Percentiles rank a stretch among this genome's conserved stretches.
Evolutionary conservation across 2,329 filamentous ascomycete species (phyloP).

Genomic region (Biscogniauxia mediterranea): DNA sequence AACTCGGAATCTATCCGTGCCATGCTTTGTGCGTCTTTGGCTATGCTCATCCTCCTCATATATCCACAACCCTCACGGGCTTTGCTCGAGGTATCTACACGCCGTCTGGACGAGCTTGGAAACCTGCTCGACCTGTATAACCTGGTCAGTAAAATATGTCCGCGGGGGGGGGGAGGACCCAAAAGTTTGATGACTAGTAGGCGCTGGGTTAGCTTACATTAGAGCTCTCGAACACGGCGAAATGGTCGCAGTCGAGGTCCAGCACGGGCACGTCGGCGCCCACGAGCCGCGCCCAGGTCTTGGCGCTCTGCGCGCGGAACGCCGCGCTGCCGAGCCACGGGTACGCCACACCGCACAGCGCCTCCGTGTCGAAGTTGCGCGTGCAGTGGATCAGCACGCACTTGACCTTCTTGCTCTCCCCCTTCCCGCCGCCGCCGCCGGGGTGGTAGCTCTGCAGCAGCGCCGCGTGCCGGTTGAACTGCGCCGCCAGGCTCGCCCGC

Average conservation of each 20-base stretch:
- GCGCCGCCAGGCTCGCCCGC: slow-evolving; percentile 1
- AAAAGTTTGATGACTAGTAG: no score
- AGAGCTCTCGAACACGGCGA: slow-evolving; percentile 25
- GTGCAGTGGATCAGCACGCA: slow-evolving; percentile 23
- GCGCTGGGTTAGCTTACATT: slow-evolving; percentile 10
- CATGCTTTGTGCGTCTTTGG: neutral
- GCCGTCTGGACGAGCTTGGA: slow-evolving; percentile 2
- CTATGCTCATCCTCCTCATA: neutral
- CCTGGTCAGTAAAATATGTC: neutral
- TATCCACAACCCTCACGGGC: neutral
- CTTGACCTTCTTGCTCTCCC: slow-evolving; percentile 3
- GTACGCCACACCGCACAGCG: slow-evolving; percentile 21
- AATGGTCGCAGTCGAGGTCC: slow-evolving; percentile 31
- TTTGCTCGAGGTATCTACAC: neutral
- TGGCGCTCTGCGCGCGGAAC: slow-evolving; percentile 6
- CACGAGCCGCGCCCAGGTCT: slow-evolving; percentile 25
- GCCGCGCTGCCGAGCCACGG: slow-evolving; percentile 15
- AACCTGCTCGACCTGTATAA: slow-evolving; percentile 10
- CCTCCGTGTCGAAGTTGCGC: slow-evolving; percentile 20
- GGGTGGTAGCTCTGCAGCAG: slow-evolving; percentile 15
- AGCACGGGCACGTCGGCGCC: slow-evolving; percentile 22
- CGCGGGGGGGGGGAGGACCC: no score
- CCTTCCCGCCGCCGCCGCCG: neutral
- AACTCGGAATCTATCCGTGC: neutral
- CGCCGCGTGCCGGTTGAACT: slow-evolving; percentile 12